Percentiles rank a stretch among this genome's conserved stretches.
These are phyloP conservation scores for Leccinum subgranulosum DNA, from an alignment of 768 basidiomycete genomes.

Conservation along the genomic window DNA sequence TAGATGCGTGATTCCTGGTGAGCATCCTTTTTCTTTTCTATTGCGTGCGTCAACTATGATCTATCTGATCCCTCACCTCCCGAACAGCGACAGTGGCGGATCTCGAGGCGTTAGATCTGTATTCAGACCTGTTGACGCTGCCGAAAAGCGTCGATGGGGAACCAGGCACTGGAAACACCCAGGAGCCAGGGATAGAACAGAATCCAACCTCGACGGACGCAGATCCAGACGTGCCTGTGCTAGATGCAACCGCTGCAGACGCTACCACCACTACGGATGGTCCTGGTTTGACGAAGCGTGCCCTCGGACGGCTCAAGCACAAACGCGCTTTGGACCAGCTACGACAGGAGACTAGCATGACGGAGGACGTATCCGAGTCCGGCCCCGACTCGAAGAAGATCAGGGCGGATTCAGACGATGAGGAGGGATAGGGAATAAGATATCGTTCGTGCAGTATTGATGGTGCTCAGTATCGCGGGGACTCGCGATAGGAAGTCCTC, in stretches of 20 bases:
- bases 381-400: slow-evolving; percentile 16
- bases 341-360: slow-evolving; percentile 10
- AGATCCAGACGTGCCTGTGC: not conserved
- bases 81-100: slow-evolving; percentile 47
- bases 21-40: slow-evolving; percentile 2
- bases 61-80: not conserved
- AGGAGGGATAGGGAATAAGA: not conserved
- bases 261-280: not conserved
- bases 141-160: slow-evolving; percentile 56
- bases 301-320: slow-evolving; percentile 48
- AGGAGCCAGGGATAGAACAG: slow-evolving; percentile 24
- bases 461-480: too few relatives aligned
- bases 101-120: slow-evolving; percentile 56
- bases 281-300: slow-evolving; percentile 39
- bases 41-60: not conserved
- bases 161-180: slow-evolving; percentile 32
- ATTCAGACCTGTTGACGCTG: slow-evolving; percentile 51
- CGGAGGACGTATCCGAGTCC: slow-evolving; percentile 4
- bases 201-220: not conserved
- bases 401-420: slow-evolving; percentile 9
- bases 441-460: not conserved
- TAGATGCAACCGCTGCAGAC: slow-evolving; percentile 13
- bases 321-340: slow-evolving; percentile 41
- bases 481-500: too few relatives aligned
- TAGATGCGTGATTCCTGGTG: slow-evolving; percentile 45